These are phyloP conservation scores for Colletotrichum horii DNA, from an alignment of 2,329 filamentous ascomycete species.

Conservation along the genomic window DNA sequence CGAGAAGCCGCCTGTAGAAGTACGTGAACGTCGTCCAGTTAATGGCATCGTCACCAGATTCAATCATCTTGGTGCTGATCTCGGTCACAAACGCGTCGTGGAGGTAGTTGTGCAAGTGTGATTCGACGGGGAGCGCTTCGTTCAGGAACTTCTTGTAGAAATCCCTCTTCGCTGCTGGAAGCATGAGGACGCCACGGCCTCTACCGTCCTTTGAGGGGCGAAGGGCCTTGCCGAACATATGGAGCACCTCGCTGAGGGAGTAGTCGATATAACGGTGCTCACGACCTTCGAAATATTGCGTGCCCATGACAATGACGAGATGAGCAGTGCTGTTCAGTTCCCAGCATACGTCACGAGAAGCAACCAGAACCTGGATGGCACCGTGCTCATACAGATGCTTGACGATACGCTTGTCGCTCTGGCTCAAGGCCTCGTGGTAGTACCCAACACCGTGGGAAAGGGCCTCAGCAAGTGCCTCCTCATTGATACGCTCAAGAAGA, in stretches of 20 bases:
- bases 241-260: constrained; percentile 88
- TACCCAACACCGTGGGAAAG: constrained; percentile 95
- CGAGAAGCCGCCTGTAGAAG: constrained; percentile 92
- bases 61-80: constrained; percentile 94
- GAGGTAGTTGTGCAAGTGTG: constrained; percentile 87
- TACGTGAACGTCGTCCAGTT: constrained; percentile 99
- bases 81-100: constrained; percentile 97
- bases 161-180: constrained; percentile 90
- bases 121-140: constrained; percentile 94
- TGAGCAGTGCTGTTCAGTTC: constrained; percentile 89
- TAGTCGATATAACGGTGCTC: constrained; percentile 99
- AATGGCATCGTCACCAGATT: constrained; percentile 94
- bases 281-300: constrained; percentile 94
- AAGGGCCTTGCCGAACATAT: constrained; percentile 97
- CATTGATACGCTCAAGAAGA: constrained; percentile 81
- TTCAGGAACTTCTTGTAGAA: constrained; percentile 99
- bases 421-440: constrained; percentile 91
- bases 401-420: constrained; percentile 91
- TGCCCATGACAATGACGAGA: constrained; percentile 95
- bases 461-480: constrained; percentile 86
- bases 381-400: constrained; percentile 89
- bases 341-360: constrained; percentile 90
- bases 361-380: constrained; percentile 82
- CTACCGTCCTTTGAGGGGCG: constrained; percentile 79
- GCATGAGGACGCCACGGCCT: constrained; percentile 93